phyloP scores from a whole-genome alignment of 2,329 filamentous ascomycete species.

The Metarhizium brunneum region DNA sequence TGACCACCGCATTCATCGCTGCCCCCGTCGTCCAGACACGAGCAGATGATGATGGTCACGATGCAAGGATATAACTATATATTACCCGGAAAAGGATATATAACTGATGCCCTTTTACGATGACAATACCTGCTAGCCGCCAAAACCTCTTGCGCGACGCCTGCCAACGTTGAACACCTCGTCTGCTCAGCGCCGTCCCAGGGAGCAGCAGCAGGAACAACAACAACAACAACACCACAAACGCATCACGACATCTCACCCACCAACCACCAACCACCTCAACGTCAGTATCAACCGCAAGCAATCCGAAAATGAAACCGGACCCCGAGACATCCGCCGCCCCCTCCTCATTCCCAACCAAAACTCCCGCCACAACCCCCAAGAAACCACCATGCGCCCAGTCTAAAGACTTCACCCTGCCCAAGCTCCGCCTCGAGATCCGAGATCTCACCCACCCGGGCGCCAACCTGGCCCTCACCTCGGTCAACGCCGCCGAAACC shows the following conservation, averaged over 20 bases:
- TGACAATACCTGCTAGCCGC: too few species aligned
- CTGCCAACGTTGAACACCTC: too few species aligned
- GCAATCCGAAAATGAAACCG: not conserved
- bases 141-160: too few species aligned
- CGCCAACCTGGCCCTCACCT: slow-evolving; percentile 54
- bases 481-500: slow-evolving; percentile 52
- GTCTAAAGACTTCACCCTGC: slow-evolving; percentile 28
- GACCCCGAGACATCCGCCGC: not conserved
- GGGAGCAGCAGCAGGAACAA: not conserved
- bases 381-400: not conserved
- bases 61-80: too few species aligned
- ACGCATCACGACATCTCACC: not conserved
- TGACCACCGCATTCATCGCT: too few species aligned
- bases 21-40: too few species aligned
- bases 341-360: slow-evolving; percentile 7
- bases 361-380: slow-evolving; percentile 16
- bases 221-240: not conserved
- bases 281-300: not conserved
- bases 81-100: too few species aligned
- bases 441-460: slow-evolving; percentile 52
- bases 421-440: slow-evolving; percentile 51
- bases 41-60: too few species aligned
- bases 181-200: too few species aligned
- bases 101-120: too few species aligned
- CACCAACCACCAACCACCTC: not conserved